Evolutionary conservation across 768 basidiomycete species (phyloP), one percentile per base, ranked within the genome.

Genomic region (Postia placenta): DNA sequence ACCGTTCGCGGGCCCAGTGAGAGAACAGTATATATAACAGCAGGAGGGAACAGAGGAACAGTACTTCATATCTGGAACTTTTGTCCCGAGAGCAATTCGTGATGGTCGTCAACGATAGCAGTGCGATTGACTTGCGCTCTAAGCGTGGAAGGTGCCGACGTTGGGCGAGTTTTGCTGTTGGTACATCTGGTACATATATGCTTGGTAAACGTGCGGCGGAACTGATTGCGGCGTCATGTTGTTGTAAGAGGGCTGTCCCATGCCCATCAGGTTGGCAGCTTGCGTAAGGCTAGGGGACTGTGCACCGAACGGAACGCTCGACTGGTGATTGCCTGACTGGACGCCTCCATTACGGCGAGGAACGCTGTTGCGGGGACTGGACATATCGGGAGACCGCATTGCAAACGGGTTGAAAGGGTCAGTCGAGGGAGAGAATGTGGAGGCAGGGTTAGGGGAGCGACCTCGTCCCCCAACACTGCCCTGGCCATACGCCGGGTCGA

Each of bases 131-230:
- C 37, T 48, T 43, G 37, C 45, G 48, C 59, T 65, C 56, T 64
- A 67, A 58, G 67, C 60, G 46, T 67, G 66, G 76, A 83, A 91
- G 45, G 83, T 63, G 60, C 87, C 86, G 81, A 89, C 85, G 67
- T 85, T 84, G 55, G 79, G 78, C 19, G 82, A 79, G 56, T 78
- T 82, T 68, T 86, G 83, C 65, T 83, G 68, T 63, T 85, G 85
- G 67, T 90, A 90, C 64, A 85, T 73, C 68, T 84, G 83, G 63
- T 88, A 88, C 85, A 89, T 83, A 72, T 89, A 90, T 50, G 81
- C 76, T 67, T 86, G 81, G 64, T 89, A 89, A 54, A 85, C 66
- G 60, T 87, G 84, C 53, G 83, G 76, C 9, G 83, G 74, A 40
- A 80, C 69, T 51, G 80, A 76, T 54, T 81, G 75, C 28, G 71